These are phyloP conservation scores for Debaryomyces udenii DNA, from an alignment of 1,139 yeast species.

Conservation along the genomic window DNA sequence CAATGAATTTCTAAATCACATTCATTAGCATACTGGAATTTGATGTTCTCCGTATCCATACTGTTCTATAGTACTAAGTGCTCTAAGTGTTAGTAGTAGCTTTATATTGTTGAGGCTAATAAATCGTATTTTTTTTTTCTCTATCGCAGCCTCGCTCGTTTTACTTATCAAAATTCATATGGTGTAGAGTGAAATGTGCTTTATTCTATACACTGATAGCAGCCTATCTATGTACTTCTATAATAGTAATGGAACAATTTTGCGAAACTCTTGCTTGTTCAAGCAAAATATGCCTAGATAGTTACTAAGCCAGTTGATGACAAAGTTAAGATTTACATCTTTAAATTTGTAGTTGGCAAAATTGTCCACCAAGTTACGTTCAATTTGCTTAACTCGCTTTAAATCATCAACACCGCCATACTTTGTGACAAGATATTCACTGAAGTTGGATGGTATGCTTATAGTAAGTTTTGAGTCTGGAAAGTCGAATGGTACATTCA, in stretches of 20 bases:
- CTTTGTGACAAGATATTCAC: slow-evolving; percentile 26
- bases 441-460: slow-evolving; percentile 28
- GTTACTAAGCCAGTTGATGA: slow-evolving; percentile 34
- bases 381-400: slow-evolving; percentile 22
- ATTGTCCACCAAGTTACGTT: slow-evolving; percentile 27
- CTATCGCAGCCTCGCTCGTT: too few relatives aligned
- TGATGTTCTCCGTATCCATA: slow-evolving; percentile 24
- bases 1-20: slow-evolving; percentile 60
- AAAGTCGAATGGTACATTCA: slow-evolving; percentile 27
- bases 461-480: slow-evolving; percentile 22
- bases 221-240: not conserved
- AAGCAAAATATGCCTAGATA: slow-evolving; percentile 29
- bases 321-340: slow-evolving; percentile 23
- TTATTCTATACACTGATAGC: too few relatives aligned
- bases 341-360: slow-evolving; percentile 21
- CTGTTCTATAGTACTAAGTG: not conserved
- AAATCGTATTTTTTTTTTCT: not conserved
- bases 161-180: too few relatives aligned
- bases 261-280: slow-evolving; percentile 18
- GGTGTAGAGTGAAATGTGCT: too few relatives aligned
- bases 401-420: slow-evolving; percentile 17
- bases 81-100: not conserved
- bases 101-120: not conserved
- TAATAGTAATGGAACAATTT: not conserved
- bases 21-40: slow-evolving; percentile 52